Evolutionary conservation across 768 basidiomycete species (phyloP).

Genomic region (Xerocomus spinulosus): DNA sequence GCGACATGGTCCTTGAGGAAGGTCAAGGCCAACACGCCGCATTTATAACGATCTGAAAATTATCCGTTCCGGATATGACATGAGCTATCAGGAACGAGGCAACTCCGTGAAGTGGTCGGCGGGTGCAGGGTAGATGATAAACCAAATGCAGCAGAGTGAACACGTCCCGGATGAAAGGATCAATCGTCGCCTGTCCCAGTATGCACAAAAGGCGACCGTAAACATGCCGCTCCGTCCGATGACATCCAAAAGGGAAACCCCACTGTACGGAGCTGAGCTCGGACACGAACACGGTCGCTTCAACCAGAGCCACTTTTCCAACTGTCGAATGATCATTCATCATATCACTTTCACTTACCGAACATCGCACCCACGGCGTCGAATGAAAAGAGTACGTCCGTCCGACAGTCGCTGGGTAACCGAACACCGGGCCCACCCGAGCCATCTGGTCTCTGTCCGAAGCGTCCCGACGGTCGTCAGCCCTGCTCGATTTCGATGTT

Average conservation of each 20-base stretch:
- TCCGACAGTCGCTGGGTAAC: background rate
- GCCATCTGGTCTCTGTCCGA: background rate
- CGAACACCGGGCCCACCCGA: background rate
- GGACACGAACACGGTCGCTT: background rate
- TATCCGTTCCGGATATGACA: background rate
- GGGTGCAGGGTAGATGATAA: background rate
- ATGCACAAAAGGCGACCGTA: too few species aligned
- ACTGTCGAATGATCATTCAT: background rate
- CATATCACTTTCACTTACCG: background rate
- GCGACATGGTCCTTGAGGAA: slow-evolving; percentile 12
- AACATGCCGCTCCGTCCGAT: too few species aligned
- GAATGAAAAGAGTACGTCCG: background rate
- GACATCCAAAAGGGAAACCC: background rate
- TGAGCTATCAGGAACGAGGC: background rate
- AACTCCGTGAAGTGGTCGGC: background rate
- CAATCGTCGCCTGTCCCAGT: too few species aligned
- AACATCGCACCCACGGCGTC: background rate
- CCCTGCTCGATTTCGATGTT: background rate
- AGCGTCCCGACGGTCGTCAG: background rate
- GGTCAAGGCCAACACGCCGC: background rate
- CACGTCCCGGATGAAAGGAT: too few species aligned
- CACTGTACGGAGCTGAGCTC: background rate
- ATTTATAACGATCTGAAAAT: slow-evolving; percentile 15
- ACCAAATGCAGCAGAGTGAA: too few species aligned
- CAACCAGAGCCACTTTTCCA: too few species aligned